Evolutionary conservation across 2,329 filamentous ascomycete species (phyloP).

Genomic region (Sporothrix globosa): DNA sequence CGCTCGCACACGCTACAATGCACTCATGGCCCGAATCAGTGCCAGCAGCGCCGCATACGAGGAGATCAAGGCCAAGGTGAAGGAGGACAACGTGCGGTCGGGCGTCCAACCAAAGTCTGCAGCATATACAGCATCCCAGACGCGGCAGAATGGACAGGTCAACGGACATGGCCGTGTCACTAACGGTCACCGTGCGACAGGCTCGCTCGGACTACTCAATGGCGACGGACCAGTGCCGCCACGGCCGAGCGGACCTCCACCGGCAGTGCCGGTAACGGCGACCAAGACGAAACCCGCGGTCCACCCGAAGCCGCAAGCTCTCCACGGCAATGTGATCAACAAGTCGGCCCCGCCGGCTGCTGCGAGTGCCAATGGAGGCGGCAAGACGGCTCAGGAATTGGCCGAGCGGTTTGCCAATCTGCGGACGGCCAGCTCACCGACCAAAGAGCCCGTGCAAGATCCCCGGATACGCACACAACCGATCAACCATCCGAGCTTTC

Average conservation of each 20-base stretch:
- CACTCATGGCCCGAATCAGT: conserved; percentile 56
- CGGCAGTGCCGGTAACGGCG: background rate
- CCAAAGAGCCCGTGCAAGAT: conserved; percentile 52
- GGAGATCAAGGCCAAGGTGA: conserved; percentile 61
- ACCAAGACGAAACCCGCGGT: conserved; percentile 51
- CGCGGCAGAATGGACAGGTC: background rate
- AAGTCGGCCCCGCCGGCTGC: conserved; percentile 42
- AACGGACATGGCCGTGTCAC: conserved; percentile 11
- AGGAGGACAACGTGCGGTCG: conserved; percentile 64
- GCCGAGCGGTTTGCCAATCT: conserved; percentile 61
- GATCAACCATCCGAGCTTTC: conserved; percentile 50
- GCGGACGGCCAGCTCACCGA: conserved; percentile 43
- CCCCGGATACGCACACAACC: conserved; percentile 57
- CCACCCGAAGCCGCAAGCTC: conserved; percentile 68
- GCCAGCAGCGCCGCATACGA: conserved; percentile 56
- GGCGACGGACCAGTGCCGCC: background rate
- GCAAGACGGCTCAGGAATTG: conserved; percentile 53
- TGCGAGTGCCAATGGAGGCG: conserved; percentile 38
- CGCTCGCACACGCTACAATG: conserved; percentile 53
- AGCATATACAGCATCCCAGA: background rate
- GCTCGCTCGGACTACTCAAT: conserved; percentile 17
- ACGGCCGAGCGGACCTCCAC: background rate
- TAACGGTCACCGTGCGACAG: conserved; percentile 31
- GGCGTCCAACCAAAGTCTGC: conserved; percentile 55
- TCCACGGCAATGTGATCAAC: conserved; percentile 64